These are phyloP conservation scores for Effrenium voratum DNA, from an alignment of 73 alveolate species.

Conservation along the genomic window DNA sequence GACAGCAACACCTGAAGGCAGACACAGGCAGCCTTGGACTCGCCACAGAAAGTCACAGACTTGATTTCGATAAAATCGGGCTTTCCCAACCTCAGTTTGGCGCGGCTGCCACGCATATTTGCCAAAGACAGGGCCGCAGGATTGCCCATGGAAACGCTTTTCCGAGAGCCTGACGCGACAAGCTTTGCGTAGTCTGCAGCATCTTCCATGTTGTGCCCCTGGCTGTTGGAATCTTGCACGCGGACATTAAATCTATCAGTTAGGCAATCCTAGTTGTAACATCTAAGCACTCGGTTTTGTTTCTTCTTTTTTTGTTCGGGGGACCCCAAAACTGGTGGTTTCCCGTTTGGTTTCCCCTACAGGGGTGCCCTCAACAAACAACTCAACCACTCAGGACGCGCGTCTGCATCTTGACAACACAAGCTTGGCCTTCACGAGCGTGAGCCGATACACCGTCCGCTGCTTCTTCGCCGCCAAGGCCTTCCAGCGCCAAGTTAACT, in stretches of 20 bases:
- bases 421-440: slow-evolving; percentile 64
- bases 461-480: slow-evolving; percentile 73
- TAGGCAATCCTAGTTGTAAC: too few species aligned
- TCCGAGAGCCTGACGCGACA: slow-evolving; percentile 41
- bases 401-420: not conserved
- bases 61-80: slow-evolving; percentile 94
- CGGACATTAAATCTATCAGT: too few species aligned
- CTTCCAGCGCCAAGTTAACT: too few species aligned
- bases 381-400: too few species aligned
- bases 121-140: not conserved
- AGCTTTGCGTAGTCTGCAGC: slow-evolving; percentile 89
- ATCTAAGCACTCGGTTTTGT: too few species aligned
- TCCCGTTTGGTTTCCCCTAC: too few species aligned
- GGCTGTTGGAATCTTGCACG: too few species aligned
- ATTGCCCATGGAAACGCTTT: not conserved
- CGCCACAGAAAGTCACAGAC: slow-evolving; percentile 93
- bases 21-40: slow-evolving; percentile 22
- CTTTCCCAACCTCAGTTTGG: slow-evolving; percentile 39
- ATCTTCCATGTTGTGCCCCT: slow-evolving; percentile 92
- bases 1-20: not conserved
- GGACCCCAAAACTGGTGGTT: too few species aligned
- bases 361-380: too few species aligned
- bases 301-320: too few species aligned
- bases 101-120: not conserved
- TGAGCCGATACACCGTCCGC: slow-evolving; percentile 89